Percentiles rank a stretch among this genome's conserved stretches.
These are phyloP conservation scores for Durusdinium trenchii DNA, from an alignment of 73 alveolate species.

Conservation along the genomic window DNA sequence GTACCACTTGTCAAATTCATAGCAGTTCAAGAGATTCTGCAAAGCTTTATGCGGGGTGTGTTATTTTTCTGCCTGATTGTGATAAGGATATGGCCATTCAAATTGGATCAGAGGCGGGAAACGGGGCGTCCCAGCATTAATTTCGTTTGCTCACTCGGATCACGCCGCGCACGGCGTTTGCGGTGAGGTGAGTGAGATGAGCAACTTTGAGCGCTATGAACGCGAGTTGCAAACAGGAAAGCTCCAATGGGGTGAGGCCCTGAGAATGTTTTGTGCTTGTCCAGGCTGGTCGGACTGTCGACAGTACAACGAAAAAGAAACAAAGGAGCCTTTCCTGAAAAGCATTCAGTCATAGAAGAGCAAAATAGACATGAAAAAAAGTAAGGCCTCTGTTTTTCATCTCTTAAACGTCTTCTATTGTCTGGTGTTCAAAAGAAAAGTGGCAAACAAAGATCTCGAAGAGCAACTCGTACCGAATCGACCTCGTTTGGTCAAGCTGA, in stretches of 20 bases:
- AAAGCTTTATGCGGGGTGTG: not conserved
- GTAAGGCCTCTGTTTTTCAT: no score
- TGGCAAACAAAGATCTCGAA: no score
- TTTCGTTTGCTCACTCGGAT: not conserved
- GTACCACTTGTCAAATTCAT: not conserved
- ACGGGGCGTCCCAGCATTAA: no score
- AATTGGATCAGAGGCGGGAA: conserved; percentile 64
- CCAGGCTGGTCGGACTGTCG: no score
- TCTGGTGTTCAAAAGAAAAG: no score
- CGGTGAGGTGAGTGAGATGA: conserved; percentile 41
- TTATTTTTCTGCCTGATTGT: not conserved
- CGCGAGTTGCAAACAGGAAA: conserved; percentile 92
- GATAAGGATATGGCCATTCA: conserved; percentile 78
- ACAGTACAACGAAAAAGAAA: no score
- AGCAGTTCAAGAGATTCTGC: not conserved
- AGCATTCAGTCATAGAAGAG: no score
- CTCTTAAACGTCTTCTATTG: no score
- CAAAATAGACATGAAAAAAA: no score
- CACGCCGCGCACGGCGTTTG: not conserved
- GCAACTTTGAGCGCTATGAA: conserved; percentile 96
- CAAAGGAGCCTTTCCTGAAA: not conserved
- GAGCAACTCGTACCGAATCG: no score
- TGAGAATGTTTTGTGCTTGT: no score
- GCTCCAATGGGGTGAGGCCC: conserved; percentile 86
- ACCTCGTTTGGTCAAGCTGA: no score